phyloP scores from a whole-genome alignment of 108 stramenopile species.

The Cyclotella sp. region DNA sequence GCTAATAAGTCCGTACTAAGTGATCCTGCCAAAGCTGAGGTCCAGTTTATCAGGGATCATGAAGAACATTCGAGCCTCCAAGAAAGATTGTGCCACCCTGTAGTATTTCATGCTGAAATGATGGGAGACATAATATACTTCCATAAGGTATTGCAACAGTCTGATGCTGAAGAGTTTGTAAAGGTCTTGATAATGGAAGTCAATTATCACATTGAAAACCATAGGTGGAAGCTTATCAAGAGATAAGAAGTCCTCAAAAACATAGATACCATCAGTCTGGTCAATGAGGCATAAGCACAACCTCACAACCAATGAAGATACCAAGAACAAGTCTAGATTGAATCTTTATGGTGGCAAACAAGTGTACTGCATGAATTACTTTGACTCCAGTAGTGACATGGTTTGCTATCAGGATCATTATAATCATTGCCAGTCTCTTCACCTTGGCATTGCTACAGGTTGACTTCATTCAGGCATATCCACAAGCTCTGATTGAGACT shows the following conservation, averaged over 20 bases:
- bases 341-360: too few species aligned
- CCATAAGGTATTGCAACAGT: slow-evolving; percentile 26
- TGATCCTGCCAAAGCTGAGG: background rate
- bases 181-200: slow-evolving; percentile 30
- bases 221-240: slow-evolving; percentile 25
- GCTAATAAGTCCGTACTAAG: background rate
- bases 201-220: slow-evolving; percentile 10
- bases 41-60: background rate
- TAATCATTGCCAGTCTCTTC: too few species aligned
- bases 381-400: too few species aligned
- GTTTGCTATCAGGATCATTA: too few species aligned
- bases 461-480: too few species aligned
- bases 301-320: too few species aligned
- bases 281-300: too few species aligned
- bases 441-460: too few species aligned
- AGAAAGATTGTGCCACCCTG: slow-evolving; percentile 12
- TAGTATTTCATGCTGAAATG: slow-evolving; percentile 24
- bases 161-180: slow-evolving; percentile 25
- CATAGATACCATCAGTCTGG: too few species aligned
- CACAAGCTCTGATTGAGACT: too few species aligned
- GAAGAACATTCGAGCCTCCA: background rate
- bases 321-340: too few species aligned
- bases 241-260: slow-evolving; percentile 9
- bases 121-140: slow-evolving; percentile 27
- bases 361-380: too few species aligned